Conservation (phyloP, 192 early-diverging fungal species). For the Physocladia obscura region DNA sequence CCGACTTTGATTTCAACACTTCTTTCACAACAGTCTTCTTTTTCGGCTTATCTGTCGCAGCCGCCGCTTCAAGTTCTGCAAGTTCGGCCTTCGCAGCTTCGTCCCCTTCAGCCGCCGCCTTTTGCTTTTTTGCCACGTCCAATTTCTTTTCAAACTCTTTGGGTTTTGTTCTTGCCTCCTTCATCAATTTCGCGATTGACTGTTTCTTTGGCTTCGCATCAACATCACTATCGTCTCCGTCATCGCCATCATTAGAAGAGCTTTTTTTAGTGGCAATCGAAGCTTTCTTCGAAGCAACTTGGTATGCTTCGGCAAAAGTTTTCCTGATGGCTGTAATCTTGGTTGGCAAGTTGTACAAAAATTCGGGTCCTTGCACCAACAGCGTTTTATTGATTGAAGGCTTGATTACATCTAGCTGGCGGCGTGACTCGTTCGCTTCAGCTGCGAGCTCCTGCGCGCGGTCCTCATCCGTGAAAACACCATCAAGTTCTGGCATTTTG, state of each 20-base stretch:
- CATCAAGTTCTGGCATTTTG: slow-evolving; percentile 27
- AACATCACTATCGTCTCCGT: slow-evolving; percentile 6
- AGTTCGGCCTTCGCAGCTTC: neutral
- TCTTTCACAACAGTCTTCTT: slow-evolving; percentile 6
- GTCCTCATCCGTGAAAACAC: neutral
- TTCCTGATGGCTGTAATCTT: neutral
- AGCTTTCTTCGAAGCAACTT: neutral
- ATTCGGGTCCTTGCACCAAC: slow-evolving; percentile 22
- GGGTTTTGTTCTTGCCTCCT: neutral
- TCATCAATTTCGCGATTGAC: neutral
- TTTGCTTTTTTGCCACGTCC: neutral
- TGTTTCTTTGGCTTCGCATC: neutral
- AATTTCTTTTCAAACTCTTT: neutral
- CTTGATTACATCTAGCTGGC: slow-evolving; percentile 16
- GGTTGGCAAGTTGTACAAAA: neutral
- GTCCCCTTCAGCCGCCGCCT: neutral
- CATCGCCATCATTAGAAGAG: neutral
- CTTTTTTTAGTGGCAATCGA: neutral
- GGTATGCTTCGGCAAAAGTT: neutral
- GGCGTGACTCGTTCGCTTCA: neutral
- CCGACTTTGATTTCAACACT: slow-evolving; percentile 5
- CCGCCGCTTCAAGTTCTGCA: neutral
- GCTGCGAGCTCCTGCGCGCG: slow-evolving; percentile 3
- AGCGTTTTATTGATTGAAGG: slow-evolving; percentile 28
- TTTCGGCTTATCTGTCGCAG: neutral